A percentile compares a stretch with the other conserved stretches of the same genome.
Conservation (phyloP, 257 asterid species). For the Eustoma russellianum region DNA sequence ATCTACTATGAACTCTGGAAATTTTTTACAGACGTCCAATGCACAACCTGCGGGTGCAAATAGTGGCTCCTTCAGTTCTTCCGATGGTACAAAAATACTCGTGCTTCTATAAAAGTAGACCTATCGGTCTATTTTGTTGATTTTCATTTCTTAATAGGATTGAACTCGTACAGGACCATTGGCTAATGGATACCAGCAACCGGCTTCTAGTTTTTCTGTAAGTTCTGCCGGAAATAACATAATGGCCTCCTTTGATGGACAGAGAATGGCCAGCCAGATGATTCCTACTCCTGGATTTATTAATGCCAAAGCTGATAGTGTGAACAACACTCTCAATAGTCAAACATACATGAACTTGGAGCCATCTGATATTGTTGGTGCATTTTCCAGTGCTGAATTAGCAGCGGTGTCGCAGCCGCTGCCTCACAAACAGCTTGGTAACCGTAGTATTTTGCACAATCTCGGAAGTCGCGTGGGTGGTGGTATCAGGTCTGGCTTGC, state of each 20-base stretch:
- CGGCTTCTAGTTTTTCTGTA: conserved; percentile 44
- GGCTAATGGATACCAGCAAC: conserved; percentile 62
- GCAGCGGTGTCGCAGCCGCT: conserved; percentile 46
- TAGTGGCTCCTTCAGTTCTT: conserved; percentile 42
- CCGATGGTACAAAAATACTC: conserved; percentile 33
- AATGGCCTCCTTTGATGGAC: conserved; percentile 50
- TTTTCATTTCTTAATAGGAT: conserved; percentile 18
- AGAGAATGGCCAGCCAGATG: conserved; percentile 86
- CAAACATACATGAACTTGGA: conserved; percentile 48
- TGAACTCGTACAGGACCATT: conserved; percentile 45
- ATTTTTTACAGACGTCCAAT: conserved; percentile 44
- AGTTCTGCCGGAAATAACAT: conserved; percentile 57
- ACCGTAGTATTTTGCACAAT: conserved; percentile 63
- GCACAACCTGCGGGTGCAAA: conserved; percentile 38
- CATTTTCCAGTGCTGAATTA: conserved; percentile 52
- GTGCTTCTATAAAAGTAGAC: conserved; percentile 5
- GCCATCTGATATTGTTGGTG: conserved; percentile 41
- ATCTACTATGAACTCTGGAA: conserved; percentile 51
- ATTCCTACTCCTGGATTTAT: conserved; percentile 92
- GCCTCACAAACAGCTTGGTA: conserved; percentile 70
- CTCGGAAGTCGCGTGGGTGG: conserved; percentile 82
- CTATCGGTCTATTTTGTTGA: conserved; percentile 14
- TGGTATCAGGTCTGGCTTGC: conserved; percentile 68
- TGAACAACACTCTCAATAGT: conserved; percentile 33
- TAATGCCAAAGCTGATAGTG: conserved; percentile 34